Percentiles rank a stretch among this genome's conserved stretches.
Evolutionary conservation across 2,329 filamentous ascomycete species (phyloP).

Genomic region (Macrophomina tecta): DNA sequence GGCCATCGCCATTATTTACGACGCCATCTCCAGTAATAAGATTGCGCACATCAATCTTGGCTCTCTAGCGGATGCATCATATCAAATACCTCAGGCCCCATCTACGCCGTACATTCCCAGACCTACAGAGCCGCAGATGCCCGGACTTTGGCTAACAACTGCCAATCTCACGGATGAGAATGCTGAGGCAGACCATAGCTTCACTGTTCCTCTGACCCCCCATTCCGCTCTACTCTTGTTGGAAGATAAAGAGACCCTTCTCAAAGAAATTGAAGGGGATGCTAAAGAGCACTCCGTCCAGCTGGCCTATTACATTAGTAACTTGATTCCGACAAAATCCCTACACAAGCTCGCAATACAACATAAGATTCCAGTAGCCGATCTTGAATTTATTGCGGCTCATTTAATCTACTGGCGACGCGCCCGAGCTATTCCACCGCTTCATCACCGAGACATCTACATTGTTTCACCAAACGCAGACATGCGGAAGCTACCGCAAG

Average conservation of each 20-base stretch:
- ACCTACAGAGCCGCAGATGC: constrained; percentile 70
- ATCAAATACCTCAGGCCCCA: constrained; percentile 66
- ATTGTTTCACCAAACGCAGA: constrained; percentile 91
- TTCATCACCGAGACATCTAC: constrained; percentile 89
- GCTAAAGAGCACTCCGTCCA: constrained; percentile 76
- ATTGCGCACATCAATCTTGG: constrained; percentile 85
- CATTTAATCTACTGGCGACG: constrained; percentile 97
- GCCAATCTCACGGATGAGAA: constrained; percentile 75
- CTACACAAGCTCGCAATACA: constrained; percentile 75
- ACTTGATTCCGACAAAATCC: constrained; percentile 65
- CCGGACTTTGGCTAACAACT: constrained; percentile 85
- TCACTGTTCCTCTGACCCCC: constrained; percentile 64
- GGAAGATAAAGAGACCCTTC: constrained; percentile 80
- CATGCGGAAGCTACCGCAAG: constrained; percentile 70
- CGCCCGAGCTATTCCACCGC: constrained; percentile 86
- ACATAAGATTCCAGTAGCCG: constrained; percentile 74
- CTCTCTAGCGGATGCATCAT: constrained; percentile 63
- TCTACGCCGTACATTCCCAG: constrained; percentile 76
- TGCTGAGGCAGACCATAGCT: constrained; percentile 66
- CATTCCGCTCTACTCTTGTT: constrained; percentile 87
- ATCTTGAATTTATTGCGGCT: constrained; percentile 85
- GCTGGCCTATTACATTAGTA: constrained; percentile 74
- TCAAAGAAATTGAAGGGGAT: constrained; percentile 71
- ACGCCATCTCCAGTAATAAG: constrained; percentile 79
- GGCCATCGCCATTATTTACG: constrained; percentile 82